Conservation (phyloP, 129 eudicot genomes). For the Arctium lappa region DNA sequence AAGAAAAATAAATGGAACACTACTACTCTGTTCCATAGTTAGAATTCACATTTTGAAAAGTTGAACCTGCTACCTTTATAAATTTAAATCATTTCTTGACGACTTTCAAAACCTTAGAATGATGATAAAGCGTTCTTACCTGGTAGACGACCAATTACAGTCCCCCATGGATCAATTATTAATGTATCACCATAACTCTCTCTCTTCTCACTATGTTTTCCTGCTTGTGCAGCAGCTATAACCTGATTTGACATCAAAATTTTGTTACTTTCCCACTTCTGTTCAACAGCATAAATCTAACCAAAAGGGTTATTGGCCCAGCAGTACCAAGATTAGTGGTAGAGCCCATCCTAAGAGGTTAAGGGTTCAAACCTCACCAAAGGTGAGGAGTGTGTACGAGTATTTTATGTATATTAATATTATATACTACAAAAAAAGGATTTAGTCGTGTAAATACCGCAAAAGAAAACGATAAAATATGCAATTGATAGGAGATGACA, state of each 20-base stretch:
- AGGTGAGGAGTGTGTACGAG: too few relatives aligned
- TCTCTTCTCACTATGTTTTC: constrained; percentile 81
- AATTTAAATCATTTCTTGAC: too few relatives aligned
- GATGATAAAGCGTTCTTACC: constrained; percentile 32
- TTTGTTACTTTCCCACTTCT: neutral
- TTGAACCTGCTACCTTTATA: neutral
- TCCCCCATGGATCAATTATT: constrained; percentile 96
- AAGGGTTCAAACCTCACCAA: too few relatives aligned
- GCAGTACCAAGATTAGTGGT: neutral
- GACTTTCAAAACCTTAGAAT: neutral
- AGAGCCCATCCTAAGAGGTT: too few relatives aligned
- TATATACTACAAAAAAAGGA: neutral
- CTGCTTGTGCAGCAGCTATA: constrained; percentile 98
- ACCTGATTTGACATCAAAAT: constrained; percentile 45
- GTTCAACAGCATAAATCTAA: neutral
- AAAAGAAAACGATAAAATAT: neutral
- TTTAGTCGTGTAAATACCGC: neutral
- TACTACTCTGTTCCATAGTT: neutral
- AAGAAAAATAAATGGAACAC: neutral
- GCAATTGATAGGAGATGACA: neutral
- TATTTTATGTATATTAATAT: neutral
- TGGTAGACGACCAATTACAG: constrained; percentile 65
- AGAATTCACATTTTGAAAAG: neutral
- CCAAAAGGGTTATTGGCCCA: neutral
- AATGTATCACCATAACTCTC: constrained; percentile 88